Evolutionary conservation across 371 early-diverging fungal species (phyloP).

Genomic region (Mucor velutinosus): DNA sequence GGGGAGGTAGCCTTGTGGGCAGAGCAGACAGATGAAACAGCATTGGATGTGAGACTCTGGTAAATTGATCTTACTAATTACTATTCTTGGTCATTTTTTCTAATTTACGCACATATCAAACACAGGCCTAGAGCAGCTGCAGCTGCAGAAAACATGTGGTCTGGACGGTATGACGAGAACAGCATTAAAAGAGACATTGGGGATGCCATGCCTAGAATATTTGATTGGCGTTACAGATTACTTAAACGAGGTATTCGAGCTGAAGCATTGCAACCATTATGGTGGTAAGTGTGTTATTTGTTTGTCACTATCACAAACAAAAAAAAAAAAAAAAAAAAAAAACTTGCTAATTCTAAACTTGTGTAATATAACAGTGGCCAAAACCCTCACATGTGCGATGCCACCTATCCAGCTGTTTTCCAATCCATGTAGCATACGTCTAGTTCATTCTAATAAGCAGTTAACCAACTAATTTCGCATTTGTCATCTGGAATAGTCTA

Average conservation of each 20-base stretch:
- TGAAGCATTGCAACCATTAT: constrained; percentile 76
- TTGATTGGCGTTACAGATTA: constrained; percentile 75
- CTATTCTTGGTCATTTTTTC: background rate
- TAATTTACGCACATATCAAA: background rate
- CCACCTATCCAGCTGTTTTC: constrained; percentile 19
- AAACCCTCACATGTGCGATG: constrained; percentile 46
- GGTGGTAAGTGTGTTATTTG: constrained; percentile 58
- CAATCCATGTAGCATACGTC: background rate
- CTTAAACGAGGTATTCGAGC: constrained; percentile 68
- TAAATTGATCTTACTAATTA: constrained; percentile 3
- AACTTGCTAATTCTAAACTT: background rate
- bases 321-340: no score
- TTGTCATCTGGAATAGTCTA: background rate
- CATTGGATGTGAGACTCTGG: constrained; percentile 72
- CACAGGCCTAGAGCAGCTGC: constrained; percentile 46
- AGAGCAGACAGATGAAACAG: constrained; percentile 69
- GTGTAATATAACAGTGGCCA: constrained; percentile 27
- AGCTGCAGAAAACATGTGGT: constrained; percentile 76
- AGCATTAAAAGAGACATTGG: constrained; percentile 58
- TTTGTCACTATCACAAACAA: background rate
- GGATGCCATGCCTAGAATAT: constrained; percentile 69
- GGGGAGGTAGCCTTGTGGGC: constrained; percentile 71
- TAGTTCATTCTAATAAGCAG: background rate
- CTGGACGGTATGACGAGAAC: constrained; percentile 62
- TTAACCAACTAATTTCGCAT: background rate